Conservation (phyloP, 306 rosid species). For the Hippophae rhamnoides region DNA sequence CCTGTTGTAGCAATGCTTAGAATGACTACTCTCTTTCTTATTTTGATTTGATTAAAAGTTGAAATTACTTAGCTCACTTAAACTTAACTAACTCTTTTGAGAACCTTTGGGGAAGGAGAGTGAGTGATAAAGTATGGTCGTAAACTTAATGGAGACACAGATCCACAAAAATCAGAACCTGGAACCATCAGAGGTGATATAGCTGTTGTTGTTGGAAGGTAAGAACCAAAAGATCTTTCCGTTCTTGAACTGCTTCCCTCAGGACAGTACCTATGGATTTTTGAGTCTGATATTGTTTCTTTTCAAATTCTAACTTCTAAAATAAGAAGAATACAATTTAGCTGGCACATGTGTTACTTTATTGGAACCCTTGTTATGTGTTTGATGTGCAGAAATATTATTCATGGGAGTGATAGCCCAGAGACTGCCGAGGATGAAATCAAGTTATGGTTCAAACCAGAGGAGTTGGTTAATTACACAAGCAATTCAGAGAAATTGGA, state of each 20-base stretch:
- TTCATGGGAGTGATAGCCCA: too few species aligned
- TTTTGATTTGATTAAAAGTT: too few species aligned
- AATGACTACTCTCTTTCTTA: conserved; percentile 7
- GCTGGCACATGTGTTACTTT: conserved; percentile 10
- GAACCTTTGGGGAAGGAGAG: too few species aligned
- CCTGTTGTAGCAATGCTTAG: conserved; percentile 95
- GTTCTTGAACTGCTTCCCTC: background rate
- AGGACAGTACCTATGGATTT: background rate
- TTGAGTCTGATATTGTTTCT: background rate
- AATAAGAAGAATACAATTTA: background rate
- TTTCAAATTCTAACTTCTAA: background rate
- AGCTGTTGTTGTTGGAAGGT: conserved; percentile 96
- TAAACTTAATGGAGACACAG: conserved; percentile 91
- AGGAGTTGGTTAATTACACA: too few species aligned
- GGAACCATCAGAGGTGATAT: conserved; percentile 96
- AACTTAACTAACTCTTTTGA: background rate
- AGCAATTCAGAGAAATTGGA: too few species aligned
- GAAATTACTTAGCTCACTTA: too few species aligned
- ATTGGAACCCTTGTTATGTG: conserved; percentile 2
- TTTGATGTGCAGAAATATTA: conserved; percentile 25
- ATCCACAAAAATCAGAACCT: conserved; percentile 95
- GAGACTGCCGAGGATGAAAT: too few species aligned
- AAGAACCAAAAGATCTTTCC: conserved; percentile 3
- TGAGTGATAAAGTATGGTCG: conserved; percentile 77
- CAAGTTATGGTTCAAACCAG: too few species aligned